A percentile compares a stretch with the other conserved stretches of the same genome.
Evolutionary conservation across 768 basidiomycete genomes (phyloP).

Genomic region (Rhizopogon vinicolor): DNA sequence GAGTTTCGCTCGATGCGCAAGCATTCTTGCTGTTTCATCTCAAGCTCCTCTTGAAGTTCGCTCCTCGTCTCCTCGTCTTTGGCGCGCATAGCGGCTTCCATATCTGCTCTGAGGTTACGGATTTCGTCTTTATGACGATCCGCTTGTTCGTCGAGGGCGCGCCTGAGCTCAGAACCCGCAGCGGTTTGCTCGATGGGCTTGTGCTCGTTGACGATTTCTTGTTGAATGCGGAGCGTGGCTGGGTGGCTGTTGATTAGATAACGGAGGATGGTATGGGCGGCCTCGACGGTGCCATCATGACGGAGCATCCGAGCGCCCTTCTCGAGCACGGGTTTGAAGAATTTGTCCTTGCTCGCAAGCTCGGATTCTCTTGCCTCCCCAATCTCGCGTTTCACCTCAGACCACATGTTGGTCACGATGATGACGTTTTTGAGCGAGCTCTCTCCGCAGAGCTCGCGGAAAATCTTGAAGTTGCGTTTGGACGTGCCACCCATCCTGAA

Average conservation of each 20-base stretch:
- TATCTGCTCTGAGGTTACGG: constrained; percentile 39
- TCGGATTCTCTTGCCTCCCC: constrained; percentile 43
- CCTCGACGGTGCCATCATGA: constrained; percentile 35
- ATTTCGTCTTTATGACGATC: constrained; percentile 45
- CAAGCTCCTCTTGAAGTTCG: constrained; percentile 42
- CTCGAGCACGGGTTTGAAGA: constrained; percentile 49
- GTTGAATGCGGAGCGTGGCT: constrained; percentile 45
- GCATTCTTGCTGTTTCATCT: constrained; percentile 40
- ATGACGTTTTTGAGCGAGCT: constrained; percentile 43
- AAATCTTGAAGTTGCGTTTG: constrained; percentile 47
- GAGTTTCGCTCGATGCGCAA: constrained; percentile 36
- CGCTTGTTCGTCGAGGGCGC: constrained; percentile 44
- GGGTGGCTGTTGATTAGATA: constrained; percentile 37
- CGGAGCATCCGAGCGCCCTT: constrained; percentile 44
- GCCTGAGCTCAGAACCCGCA: constrained; percentile 49
- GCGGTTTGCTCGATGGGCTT: constrained; percentile 46
- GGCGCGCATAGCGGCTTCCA: constrained; percentile 37
- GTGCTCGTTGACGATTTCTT: constrained; percentile 47
- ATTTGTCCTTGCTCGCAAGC: constrained; percentile 35
- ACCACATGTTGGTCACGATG: constrained; percentile 55
- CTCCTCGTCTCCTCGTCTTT: constrained; percentile 43
- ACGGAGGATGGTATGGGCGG: constrained; percentile 38
- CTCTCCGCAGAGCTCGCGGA: constrained; percentile 50
- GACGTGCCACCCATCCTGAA: constrained; percentile 47
- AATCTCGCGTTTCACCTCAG: constrained; percentile 31